Percentiles rank a stretch among this genome's conserved stretches.
Conservation (phyloP, 1,284 basidiomycete genomes). For the Mrakiaceae sp. region DNA sequence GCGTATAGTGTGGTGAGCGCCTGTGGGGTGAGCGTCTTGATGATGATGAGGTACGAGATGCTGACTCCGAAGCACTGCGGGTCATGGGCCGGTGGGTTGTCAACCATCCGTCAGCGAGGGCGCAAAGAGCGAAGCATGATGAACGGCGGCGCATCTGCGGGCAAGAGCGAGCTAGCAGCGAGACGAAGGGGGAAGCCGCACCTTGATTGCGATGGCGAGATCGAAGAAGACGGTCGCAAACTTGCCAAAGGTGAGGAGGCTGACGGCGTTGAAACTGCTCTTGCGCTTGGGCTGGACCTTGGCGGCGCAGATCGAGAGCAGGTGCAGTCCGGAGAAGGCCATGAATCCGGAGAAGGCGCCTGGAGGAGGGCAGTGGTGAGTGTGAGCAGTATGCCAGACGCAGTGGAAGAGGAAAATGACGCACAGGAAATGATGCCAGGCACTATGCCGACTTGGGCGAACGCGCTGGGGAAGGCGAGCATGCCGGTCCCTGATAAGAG, state of each 20-base stretch:
- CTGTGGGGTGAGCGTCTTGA: constrained; percentile 83
- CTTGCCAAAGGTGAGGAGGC: constrained; percentile 13
- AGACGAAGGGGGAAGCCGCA: not conserved
- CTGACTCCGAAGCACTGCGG: constrained; percentile 78
- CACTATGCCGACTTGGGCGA: constrained; percentile 10
- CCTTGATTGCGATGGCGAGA: constrained; percentile 82
- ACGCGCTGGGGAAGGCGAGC: constrained; percentile 13
- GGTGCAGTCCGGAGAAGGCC: constrained; percentile 76
- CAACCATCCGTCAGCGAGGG: not conserved
- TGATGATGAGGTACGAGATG: constrained; percentile 88
- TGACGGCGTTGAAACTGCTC: constrained; percentile 75
- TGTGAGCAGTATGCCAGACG: not conserved
- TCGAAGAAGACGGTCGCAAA: constrained; percentile 71
- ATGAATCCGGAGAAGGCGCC: constrained; percentile 57
- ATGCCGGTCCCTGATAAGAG: constrained; percentile 8
- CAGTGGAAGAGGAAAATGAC: not conserved
- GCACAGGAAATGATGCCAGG: constrained; percentile 14
- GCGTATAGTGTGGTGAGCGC: constrained; percentile 61
- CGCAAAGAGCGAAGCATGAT: not conserved
- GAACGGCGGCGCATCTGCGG: no score
- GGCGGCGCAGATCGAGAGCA: constrained; percentile 77
- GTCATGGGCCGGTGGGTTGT: no score
- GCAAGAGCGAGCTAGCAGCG: no score
- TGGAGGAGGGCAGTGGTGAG: not conserved
- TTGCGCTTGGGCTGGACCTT: constrained; percentile 47